A percentile compares a stretch with the other conserved stretches of the same genome.
Conservation (phyloP, 2,329 filamentous ascomycete genomes). For the Diplodia scrobiculata region DNA sequence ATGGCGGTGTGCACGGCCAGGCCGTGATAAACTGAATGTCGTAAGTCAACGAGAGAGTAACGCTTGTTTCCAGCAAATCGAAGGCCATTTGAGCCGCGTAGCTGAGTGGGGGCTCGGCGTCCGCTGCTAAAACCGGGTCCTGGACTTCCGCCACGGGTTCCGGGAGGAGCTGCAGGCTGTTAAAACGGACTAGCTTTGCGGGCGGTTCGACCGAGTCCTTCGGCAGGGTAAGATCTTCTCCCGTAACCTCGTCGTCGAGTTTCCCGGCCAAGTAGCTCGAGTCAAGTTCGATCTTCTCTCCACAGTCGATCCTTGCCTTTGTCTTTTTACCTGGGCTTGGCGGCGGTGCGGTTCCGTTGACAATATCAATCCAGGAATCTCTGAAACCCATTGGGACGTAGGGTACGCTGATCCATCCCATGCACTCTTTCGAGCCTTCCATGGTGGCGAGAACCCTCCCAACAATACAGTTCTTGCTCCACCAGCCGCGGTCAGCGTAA, state of each 20-base stretch:
- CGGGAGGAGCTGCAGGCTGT: constrained; percentile 9
- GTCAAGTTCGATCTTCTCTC: constrained; percentile 39
- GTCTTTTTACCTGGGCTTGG: constrained; percentile 37
- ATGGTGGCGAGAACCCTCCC: constrained; percentile 55
- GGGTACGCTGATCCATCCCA: constrained; percentile 57
- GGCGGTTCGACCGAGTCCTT: constrained; percentile 35
- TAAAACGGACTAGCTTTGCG: not conserved
- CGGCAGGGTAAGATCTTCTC: constrained; percentile 46
- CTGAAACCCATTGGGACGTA: constrained; percentile 46
- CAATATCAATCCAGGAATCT: constrained; percentile 55
- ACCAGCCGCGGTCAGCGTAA: constrained; percentile 55
- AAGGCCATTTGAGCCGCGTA: constrained; percentile 43
- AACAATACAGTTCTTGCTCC: constrained; percentile 60
- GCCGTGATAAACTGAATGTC: constrained; percentile 59
- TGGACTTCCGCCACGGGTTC: not conserved
- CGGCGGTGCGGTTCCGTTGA: constrained; percentile 39
- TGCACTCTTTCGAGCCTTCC: constrained; percentile 52
- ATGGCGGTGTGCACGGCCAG: constrained; percentile 53
- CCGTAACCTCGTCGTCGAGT: constrained; percentile 32
- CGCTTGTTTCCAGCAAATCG: constrained; percentile 32
- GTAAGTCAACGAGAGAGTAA: constrained; percentile 47
- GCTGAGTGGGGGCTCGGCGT: constrained; percentile 33
- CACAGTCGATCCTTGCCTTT: constrained; percentile 43
- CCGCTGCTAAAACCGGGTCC: constrained; percentile 5
- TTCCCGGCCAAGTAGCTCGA: constrained; percentile 31